phyloP scores from a whole-genome alignment of 805 yeast species.

The Ogataea methanolica region DNA sequence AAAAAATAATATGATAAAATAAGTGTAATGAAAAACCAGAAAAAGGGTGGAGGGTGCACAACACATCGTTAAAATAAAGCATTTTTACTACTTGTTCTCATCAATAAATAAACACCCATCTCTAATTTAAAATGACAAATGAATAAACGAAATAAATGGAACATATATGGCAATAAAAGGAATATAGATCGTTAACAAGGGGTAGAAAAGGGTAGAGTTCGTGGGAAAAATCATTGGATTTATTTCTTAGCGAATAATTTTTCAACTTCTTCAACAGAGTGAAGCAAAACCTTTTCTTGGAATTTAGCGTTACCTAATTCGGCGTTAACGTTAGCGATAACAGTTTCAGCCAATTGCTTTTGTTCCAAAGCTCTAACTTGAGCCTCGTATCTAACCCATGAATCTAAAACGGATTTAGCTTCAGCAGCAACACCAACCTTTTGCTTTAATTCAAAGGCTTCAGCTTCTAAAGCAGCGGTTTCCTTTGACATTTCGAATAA shows the following conservation, averaged over 20 bases:
- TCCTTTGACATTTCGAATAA: constrained; percentile 93
- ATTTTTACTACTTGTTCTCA: too few relatives aligned
- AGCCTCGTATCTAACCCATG: constrained; percentile 98
- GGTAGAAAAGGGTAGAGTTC: not conserved
- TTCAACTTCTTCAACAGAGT: constrained; percentile 91
- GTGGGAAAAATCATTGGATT: not conserved
- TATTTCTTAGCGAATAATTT: constrained; percentile 53
- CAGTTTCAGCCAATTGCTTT: constrained; percentile 80
- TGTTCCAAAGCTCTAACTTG: constrained; percentile 96
- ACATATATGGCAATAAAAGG: too few relatives aligned
- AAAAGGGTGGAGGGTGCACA: too few relatives aligned
- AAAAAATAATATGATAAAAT: too few relatives aligned
- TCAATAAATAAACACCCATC: too few relatives aligned
- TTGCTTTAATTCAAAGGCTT: constrained; percentile 91
- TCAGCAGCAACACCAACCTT: constrained; percentile 78
- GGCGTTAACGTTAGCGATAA: constrained; percentile 82
- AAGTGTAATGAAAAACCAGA: too few relatives aligned
- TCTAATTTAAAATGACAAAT: too few relatives aligned
- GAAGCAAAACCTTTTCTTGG: constrained; percentile 88
- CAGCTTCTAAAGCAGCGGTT: constrained; percentile 93
- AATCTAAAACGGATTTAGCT: constrained; percentile 93
- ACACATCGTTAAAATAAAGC: too few relatives aligned
- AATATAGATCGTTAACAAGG: too few relatives aligned
- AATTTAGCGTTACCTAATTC: constrained; percentile 83
- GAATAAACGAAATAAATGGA: too few relatives aligned